These are phyloP conservation scores for Phytophthora crassamura DNA, from an alignment of 352 stramenopile genomes.

Conservation along the genomic window DNA sequence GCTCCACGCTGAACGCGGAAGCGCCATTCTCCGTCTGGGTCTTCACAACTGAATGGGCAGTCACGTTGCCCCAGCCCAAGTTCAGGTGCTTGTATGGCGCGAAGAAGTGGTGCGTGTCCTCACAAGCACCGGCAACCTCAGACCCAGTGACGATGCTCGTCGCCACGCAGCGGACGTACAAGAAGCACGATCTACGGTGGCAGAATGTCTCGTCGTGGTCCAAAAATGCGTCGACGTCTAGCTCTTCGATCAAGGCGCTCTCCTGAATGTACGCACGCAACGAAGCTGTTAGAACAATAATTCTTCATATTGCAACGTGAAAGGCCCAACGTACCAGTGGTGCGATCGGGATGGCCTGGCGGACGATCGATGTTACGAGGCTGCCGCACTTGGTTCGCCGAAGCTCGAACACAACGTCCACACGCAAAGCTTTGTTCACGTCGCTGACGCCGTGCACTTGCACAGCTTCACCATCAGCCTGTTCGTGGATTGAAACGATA, in stretches of 20 bases:
- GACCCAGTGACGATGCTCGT: slow-evolving; percentile 12
- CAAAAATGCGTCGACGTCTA: slow-evolving; percentile 42
- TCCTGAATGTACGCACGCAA: slow-evolving; percentile 30
- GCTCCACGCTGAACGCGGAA: slow-evolving; percentile 48
- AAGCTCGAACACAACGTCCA: slow-evolving; percentile 56
- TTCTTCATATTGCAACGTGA: neutral
- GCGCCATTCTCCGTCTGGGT: slow-evolving; percentile 6
- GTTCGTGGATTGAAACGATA: slow-evolving; percentile 51
- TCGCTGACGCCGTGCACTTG: slow-evolving; percentile 61
- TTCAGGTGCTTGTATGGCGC: slow-evolving; percentile 70
- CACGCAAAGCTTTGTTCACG: slow-evolving; percentile 36
- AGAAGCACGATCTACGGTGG: slow-evolving; percentile 57
- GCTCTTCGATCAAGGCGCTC: slow-evolving; percentile 39
- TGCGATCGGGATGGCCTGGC: slow-evolving; percentile 31
- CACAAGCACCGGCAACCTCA: slow-evolving; percentile 26
- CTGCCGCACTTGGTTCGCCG: slow-evolving; percentile 44
- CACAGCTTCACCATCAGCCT: slow-evolving; percentile 27
- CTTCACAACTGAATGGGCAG: slow-evolving; percentile 25
- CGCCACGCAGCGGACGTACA: slow-evolving; percentile 46
- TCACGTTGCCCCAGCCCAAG: slow-evolving; percentile 44
- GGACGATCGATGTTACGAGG: slow-evolving; percentile 49
- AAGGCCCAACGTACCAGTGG: slow-evolving; percentile 42
- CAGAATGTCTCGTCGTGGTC: slow-evolving; percentile 48
- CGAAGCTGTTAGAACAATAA: slow-evolving; percentile 5
- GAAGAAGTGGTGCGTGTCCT: slow-evolving; percentile 73